These are phyloP conservation scores for Thermomyces lanuginosus DNA, from an alignment of 2,329 filamentous ascomycete species.

Conservation along the genomic window DNA sequence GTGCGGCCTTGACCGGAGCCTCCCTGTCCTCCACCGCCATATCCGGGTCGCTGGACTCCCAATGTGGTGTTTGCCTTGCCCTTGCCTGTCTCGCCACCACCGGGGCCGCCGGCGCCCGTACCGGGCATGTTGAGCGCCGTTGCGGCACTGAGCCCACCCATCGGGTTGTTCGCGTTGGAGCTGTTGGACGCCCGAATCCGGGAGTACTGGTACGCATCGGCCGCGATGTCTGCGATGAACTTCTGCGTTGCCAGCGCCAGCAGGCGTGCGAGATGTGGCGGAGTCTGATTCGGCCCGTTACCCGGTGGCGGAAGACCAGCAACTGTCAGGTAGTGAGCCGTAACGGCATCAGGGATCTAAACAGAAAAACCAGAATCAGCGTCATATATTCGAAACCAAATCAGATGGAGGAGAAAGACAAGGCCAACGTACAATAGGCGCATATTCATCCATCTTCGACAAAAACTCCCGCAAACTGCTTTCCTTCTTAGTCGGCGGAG, in stretches of 20 bases:
- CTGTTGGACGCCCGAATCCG: conserved; percentile 88
- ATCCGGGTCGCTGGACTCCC: conserved; percentile 62
- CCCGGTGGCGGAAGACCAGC: conserved; percentile 77
- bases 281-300: conserved; percentile 60
- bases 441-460: conserved; percentile 94
- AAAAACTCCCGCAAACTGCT: conserved; percentile 83
- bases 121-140: conserved; percentile 38
- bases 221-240: conserved; percentile 93
- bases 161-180: conserved; percentile 71
- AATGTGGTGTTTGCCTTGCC: conserved; percentile 40
- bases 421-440: conserved; percentile 63
- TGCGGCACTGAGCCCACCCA: conserved; percentile 65
- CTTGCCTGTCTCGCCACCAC: conserved; percentile 29
- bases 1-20: conserved; percentile 71
- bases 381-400: not conserved
- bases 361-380: not conserved
- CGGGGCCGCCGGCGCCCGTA: conserved; percentile 35
- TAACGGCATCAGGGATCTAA: conserved; percentile 95
- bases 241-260: conserved; percentile 97
- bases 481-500: conserved; percentile 66
- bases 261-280: conserved; percentile 76
- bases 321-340: conserved; percentile 92
- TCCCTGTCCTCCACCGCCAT: conserved; percentile 75
- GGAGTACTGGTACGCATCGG: conserved; percentile 94
- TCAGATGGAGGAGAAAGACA: conserved; percentile 3